A percentile compares a stretch with the other conserved stretches of the same genome.
phyloP scores from a whole-genome alignment of 2,329 filamentous ascomycete genomes.

The Lachnellula cervina region DNA sequence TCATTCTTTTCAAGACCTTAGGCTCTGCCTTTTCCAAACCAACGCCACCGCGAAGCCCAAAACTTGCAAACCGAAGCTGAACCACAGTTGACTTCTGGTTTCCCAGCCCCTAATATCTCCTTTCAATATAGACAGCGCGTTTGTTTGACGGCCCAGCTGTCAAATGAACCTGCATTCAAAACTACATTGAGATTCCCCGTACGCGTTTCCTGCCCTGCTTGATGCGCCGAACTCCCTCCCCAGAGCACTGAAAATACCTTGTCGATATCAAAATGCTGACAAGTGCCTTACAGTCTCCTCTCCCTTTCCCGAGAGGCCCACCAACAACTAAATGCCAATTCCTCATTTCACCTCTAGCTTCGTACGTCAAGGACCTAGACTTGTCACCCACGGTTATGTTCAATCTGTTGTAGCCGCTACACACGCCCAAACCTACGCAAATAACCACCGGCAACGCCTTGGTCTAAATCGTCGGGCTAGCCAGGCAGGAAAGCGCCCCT shows the following conservation, averaged over 20 bases:
- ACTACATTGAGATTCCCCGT: slow-evolving; percentile 28
- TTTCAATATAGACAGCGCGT: slow-evolving; percentile 54
- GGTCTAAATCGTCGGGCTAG: slow-evolving; percentile 46
- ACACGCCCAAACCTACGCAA: slow-evolving; percentile 73
- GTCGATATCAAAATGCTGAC: slow-evolving; percentile 11
- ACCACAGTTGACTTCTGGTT: slow-evolving; percentile 12
- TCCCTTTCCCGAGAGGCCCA: slow-evolving; percentile 55
- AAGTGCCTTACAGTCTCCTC: slow-evolving; percentile 25
- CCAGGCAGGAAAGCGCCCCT: slow-evolving; percentile 44
- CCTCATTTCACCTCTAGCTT: slow-evolving; percentile 70
- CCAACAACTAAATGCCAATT: slow-evolving; percentile 85
- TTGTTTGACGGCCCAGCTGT: slow-evolving; percentile 91
- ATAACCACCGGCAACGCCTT: slow-evolving; percentile 62
- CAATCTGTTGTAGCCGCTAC: slow-evolving; percentile 95
- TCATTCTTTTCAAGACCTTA: slow-evolving; percentile 11
- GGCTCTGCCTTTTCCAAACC: slow-evolving; percentile 2
- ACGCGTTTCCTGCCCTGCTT: slow-evolving; percentile 2
- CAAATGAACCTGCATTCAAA: slow-evolving; percentile 91
- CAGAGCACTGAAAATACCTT: neutral
- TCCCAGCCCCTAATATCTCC: neutral
- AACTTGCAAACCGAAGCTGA: slow-evolving; percentile 8
- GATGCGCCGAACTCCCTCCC: neutral
- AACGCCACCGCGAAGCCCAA: slow-evolving; percentile 4
- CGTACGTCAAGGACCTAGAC: slow-evolving; percentile 97
- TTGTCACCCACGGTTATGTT: slow-evolving; percentile 95